Conservation (phyloP, 331 rosid genomes). For the Saraca asoca region DNA sequence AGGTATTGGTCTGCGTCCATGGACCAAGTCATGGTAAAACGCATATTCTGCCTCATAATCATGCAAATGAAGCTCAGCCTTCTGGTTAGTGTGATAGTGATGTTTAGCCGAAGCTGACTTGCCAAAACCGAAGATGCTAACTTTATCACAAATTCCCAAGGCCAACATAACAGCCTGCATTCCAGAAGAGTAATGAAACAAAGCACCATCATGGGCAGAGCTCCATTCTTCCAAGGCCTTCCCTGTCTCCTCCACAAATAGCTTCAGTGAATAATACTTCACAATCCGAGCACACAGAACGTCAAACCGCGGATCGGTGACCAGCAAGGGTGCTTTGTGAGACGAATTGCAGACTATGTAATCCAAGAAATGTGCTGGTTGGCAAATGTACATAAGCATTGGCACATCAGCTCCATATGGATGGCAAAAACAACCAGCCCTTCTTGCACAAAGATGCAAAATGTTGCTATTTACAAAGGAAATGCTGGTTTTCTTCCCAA, state of each 20-base stretch:
- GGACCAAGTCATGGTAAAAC: conserved; percentile 68
- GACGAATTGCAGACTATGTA: conserved; percentile 73
- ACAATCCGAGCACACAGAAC: conserved; percentile 71
- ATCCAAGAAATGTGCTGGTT: conserved; percentile 87
- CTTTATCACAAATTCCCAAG: conserved; percentile 85
- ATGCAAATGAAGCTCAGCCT: conserved; percentile 80
- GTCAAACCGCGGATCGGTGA: conserved; percentile 88
- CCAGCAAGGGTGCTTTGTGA: conserved; percentile 68
- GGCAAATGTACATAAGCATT: conserved; percentile 84
- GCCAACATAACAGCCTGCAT: conserved; percentile 96
- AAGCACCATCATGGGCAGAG: conserved; percentile 74
- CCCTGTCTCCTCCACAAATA: conserved; percentile 69
- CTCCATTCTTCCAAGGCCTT: conserved; percentile 74
- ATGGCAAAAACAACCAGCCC: conserved; percentile 83
- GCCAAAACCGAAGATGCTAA: conserved; percentile 85
- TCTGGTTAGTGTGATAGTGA: conserved; percentile 93
- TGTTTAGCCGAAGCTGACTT: conserved; percentile 76
- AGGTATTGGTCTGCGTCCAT: conserved; percentile 62
- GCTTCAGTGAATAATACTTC: conserved; percentile 86
- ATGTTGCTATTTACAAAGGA: conserved; percentile 92
- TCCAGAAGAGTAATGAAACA: conserved; percentile 93
- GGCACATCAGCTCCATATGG: conserved; percentile 82
- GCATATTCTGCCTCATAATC: conserved; percentile 93
- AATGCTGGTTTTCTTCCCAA: conserved; percentile 78
- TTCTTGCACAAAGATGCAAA: conserved; percentile 85